These are phyloP conservation scores for Yamadazyma laniorum DNA, from an alignment of 805 yeast species.

Conservation along the genomic window DNA sequence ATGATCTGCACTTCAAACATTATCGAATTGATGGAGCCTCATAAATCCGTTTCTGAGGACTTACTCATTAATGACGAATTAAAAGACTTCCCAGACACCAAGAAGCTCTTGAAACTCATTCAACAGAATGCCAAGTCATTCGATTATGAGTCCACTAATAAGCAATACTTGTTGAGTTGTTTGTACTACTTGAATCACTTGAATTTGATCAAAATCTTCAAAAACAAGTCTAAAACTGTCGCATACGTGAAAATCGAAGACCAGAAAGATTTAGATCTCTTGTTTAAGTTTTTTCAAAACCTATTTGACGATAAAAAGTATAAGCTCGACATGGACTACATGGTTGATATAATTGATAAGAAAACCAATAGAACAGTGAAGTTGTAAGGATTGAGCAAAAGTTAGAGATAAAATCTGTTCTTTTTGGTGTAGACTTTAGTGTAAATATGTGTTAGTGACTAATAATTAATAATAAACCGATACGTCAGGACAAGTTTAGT, in stretches of 20 bases:
- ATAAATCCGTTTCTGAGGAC: conserved; percentile 19
- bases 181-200: conserved; percentile 38
- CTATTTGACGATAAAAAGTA: conserved; percentile 12
- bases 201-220: conserved; percentile 33
- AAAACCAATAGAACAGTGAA: conserved; percentile 21
- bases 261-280: conserved; percentile 25
- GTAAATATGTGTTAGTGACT: no score
- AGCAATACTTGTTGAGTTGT: conserved; percentile 41
- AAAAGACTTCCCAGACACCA: conserved; percentile 32
- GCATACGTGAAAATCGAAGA: conserved; percentile 37
- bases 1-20: conserved; percentile 25
- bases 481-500: no score
- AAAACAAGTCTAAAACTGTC: conserved; percentile 40
- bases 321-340: conserved; percentile 24
- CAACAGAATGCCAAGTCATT: conserved; percentile 22
- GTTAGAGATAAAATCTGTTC: no score
- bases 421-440: no score
- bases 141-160: conserved; percentile 38
- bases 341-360: conserved; percentile 36
- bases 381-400: no score
- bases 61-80: conserved; percentile 21
- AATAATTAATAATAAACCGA: no score
- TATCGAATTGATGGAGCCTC: conserved; percentile 7
- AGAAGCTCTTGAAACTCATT: conserved; percentile 26
- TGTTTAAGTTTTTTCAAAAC: conserved; percentile 21